A percentile compares a stretch with the other conserved stretches of the same genome.
Conservation (phyloP, 345 rosid species). For the Acer campestre region DNA sequence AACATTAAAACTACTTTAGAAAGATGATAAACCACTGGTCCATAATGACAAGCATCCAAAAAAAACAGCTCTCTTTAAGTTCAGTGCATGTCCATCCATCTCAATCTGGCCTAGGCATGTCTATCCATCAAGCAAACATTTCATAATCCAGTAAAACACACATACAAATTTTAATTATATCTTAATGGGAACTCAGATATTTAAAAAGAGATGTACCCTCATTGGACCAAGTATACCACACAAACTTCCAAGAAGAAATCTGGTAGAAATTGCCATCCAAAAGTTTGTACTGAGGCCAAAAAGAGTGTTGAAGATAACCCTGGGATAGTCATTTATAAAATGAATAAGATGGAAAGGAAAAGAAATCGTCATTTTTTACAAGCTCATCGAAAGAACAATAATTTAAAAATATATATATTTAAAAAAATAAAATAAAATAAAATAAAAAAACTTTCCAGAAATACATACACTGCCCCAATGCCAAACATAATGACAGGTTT, state of each 20-base stretch:
- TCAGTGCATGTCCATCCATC: background rate
- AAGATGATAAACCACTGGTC: background rate
- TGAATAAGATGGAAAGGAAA: background rate
- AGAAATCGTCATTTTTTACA: background rate
- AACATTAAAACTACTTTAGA: background rate
- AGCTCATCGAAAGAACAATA: constrained; percentile 1
- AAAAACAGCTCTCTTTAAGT: background rate
- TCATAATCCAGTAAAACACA: background rate
- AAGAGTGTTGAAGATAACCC: constrained; percentile 85
- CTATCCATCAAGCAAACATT: constrained; percentile 13
- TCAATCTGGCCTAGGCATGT: background rate
- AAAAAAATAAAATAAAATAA: background rate
- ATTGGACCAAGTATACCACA: constrained; percentile 91
- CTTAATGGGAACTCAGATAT: background rate
- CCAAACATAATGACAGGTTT: constrained; percentile 69
- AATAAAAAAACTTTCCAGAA: background rate
- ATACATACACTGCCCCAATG: constrained; percentile 55
- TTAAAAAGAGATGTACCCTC: constrained; percentile 22
- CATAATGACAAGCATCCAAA: background rate
- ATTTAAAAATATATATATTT: background rate
- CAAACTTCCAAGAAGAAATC: constrained; percentile 89
- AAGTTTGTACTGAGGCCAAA: constrained; percentile 85
- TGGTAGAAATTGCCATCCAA: constrained; percentile 86
- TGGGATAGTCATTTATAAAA: constrained; percentile 29
- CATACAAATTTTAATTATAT: background rate